Base-by-base conservation (phyloP, 2,329 filamentous ascomycete genomes). In the Aspergillus puulaauensis region DNA sequence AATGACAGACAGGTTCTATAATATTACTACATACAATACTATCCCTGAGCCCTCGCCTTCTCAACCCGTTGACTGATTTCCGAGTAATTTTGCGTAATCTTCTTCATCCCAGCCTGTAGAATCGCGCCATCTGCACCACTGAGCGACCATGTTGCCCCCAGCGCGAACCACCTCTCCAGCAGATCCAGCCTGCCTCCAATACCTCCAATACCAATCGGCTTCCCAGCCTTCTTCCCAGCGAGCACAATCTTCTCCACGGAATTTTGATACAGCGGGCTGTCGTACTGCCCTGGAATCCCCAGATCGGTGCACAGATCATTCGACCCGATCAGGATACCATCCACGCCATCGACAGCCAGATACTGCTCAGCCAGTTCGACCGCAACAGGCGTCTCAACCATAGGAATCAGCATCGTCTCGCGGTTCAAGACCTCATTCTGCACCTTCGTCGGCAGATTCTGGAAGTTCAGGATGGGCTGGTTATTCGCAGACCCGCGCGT, bases 301-400 rank as follows among this genome's bases (percentile, higher is more conserved):
- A 80, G 70, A 43, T 80, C 77, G 1, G 74, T 72, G 19, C 68
- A 75, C 49, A 80, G 63, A 56, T 80, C 79, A 49, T 80, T 80
- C 1, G 77, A 75, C 6, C 79, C 77, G 19, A 80, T 73, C 3
- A 80, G 65, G 0, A 80, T 63, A 1, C 67, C 73, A 57, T 80
- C 78, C 4, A 80, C 77, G 0, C 77, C 77, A 0, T 77, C 71
- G 1, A 79, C 58, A 0, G 75, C 74, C 1, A 73, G 68, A 35
- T 78, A 72, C 52, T 77, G 76, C 17, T 79, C 76, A 0, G 72
- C 74, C 9, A 72, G 61, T 17, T 75, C 74, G 1, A 79, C 67
- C 0, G 73, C 74, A 17, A 66, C 70, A 2, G 71, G 65, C 0
- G 76, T 78, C 61, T 79, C 76, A 39, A 79, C 74, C 75, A 79